Evolutionary conservation across 768 basidiomycete species (phyloP), one percentile per base, ranked within the genome.

Genomic region (Tricholoma bakamatsutake): DNA sequence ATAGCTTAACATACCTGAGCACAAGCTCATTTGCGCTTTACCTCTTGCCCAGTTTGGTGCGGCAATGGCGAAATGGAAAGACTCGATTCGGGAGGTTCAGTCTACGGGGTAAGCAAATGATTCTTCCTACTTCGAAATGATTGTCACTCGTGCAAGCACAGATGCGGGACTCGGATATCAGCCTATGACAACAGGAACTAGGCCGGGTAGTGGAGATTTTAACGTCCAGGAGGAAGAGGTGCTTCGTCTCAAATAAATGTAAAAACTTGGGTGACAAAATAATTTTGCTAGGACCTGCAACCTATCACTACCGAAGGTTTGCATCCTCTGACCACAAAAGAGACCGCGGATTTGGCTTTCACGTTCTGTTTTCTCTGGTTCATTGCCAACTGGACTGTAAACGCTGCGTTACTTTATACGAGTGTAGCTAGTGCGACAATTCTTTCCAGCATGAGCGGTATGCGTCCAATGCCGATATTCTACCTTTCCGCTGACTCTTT

Each of bases 351-450:
- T 37, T 77, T 99, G 11, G 92, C 96, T 4, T 73, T 82, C 5
- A 70, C 78, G 50, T 98, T 98, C 70, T 93, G 88, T 68, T 78
- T 90, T 56, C 74, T 96, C 34, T 99, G 95, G 93, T 97, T 99
- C 64, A 75, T 85, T 35, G 96, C 96, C 11, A 98, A 98, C 65
- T 98, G 94, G 92, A 69, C 84, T 10, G 73, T 96, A 30, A 97
- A 95, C 66, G 87, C 85, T 1, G 78, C 89, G 17, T 76, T 98
- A 45, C 85, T 82, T 30, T 89, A 87, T 66, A 98, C 96, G 1
- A 93, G 87, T 63, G 95, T 98, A n/a, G 91, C 92, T 2, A 96
- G 93, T 67, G 84, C 91, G 17, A 97, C 95, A 4, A 87, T 98
- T 35, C 70, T 97, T 51, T 88, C 90, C 1, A 85, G 87, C 64